Percentiles rank a stretch among this genome's conserved stretches.
Evolutionary conservation across 202 grass and related monocot species (phyloP).

Genomic region (Saccharum hybrid): DNA sequence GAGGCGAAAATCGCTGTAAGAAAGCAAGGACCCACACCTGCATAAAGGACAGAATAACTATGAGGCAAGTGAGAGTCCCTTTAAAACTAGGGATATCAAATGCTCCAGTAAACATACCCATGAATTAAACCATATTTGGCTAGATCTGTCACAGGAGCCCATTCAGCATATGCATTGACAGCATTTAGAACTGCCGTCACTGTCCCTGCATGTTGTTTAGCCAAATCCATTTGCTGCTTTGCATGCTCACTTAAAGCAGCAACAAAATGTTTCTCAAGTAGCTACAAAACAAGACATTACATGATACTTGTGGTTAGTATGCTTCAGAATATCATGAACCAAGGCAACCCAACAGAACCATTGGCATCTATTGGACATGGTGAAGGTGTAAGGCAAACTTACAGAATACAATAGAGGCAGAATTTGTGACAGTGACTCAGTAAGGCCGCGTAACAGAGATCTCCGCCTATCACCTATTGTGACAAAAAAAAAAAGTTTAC

Average conservation of each 20-base stretch:
- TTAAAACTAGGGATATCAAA: conserved; percentile 27
- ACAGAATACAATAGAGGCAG: conserved; percentile 90
- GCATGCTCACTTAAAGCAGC: conserved; percentile 74
- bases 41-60: conserved; percentile 33
- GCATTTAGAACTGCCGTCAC: conserved; percentile 90
- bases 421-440: conserved; percentile 83
- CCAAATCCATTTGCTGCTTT: conserved; percentile 73
- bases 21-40: conserved; percentile 85
- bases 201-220: conserved; percentile 79
- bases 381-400: conserved; percentile 48
- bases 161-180: conserved; percentile 95
- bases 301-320: conserved; percentile 33
- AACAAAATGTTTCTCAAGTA: conserved; percentile 96
- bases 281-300: conserved; percentile 52
- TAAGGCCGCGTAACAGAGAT: conserved; percentile 86
- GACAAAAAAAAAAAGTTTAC: conserved; percentile 33
- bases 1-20: conserved; percentile 89
- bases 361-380: conserved; percentile 21
- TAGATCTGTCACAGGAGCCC: conserved; percentile 94
- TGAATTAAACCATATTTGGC: conserved; percentile 93
- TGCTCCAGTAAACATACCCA: conserved; percentile 58
- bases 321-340: conserved; percentile 5
- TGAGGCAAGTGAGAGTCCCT: conserved; percentile 44
- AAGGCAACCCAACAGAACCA: not conserved
- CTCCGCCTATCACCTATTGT: conserved; percentile 85